Conservation (phyloP, 108 stramenopile species). For the Skeletonema tropicum region DNA sequence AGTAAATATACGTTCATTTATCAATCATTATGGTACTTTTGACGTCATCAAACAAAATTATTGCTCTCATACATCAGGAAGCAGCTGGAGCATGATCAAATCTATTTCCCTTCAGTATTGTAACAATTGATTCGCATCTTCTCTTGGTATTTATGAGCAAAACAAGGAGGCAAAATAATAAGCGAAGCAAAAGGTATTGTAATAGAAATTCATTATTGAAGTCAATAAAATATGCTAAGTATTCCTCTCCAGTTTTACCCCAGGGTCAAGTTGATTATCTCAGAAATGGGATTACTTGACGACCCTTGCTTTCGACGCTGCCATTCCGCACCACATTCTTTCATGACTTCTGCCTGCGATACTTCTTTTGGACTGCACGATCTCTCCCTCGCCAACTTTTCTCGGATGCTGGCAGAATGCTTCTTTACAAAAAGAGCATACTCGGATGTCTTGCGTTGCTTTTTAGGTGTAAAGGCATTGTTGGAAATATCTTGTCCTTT, state of each 20-base stretch:
- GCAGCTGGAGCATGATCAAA: too few relatives aligned
- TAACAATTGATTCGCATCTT: too few relatives aligned
- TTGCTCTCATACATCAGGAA: too few relatives aligned
- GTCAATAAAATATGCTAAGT: background rate
- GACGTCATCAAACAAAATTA: too few relatives aligned
- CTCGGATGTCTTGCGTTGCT: constrained; percentile 49
- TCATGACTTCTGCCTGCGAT: constrained; percentile 78
- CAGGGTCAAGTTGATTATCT: background rate
- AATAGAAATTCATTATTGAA: too few relatives aligned
- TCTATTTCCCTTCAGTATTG: too few relatives aligned
- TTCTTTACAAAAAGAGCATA: constrained; percentile 77
- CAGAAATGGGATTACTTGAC: background rate
- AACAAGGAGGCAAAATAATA: too few relatives aligned
- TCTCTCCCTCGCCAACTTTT: constrained; percentile 34
- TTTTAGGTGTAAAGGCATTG: constrained; percentile 54
- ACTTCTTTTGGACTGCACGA: constrained; percentile 47
- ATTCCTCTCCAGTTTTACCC: background rate
- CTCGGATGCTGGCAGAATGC: constrained; percentile 55
- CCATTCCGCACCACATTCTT: constrained; percentile 77
- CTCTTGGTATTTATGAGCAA: too few relatives aligned
- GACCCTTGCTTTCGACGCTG: constrained; percentile 40
- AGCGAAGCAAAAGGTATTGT: too few relatives aligned
- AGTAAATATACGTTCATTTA: too few relatives aligned
- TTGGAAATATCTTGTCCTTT: constrained; percentile 25
- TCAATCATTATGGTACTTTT: too few relatives aligned